phyloP scores from a whole-genome alignment of 2,329 filamentous ascomycete genomes.

The Ceratocystis eucalypticola region DNA sequence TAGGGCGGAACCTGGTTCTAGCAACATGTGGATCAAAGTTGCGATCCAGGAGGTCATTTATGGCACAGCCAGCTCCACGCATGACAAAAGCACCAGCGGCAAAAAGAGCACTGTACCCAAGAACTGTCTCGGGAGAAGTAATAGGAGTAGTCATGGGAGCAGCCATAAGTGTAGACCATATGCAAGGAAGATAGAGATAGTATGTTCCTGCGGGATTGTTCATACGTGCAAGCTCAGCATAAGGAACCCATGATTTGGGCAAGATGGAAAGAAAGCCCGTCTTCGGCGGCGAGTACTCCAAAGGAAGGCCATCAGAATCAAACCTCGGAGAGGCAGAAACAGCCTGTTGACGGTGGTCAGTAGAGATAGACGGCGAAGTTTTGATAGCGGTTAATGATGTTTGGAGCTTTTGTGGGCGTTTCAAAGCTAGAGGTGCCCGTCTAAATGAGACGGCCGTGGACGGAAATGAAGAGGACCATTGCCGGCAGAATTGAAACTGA shows the following conservation, averaged over 20 bases:
- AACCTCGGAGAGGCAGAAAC: neutral
- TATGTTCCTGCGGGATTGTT: constrained; percentile 72
- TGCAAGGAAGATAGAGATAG: constrained; percentile 74
- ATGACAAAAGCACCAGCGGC: constrained; percentile 66
- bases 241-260: constrained; percentile 59
- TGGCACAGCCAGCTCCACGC: constrained; percentile 75
- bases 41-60: constrained; percentile 84
- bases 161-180: constrained; percentile 72
- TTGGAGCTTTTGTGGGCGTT: neutral
- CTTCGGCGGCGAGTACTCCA: constrained; percentile 52
- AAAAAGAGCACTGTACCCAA: constrained; percentile 56
- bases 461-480: neutral
- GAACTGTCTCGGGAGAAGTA: constrained; percentile 44
- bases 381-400: neutral
- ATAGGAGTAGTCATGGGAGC: constrained; percentile 54
- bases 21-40: constrained; percentile 71
- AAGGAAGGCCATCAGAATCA: constrained; percentile 16
- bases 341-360: neutral
- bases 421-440: neutral
- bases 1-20: constrained; percentile 63
- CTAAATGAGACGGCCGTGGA: neutral
- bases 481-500: constrained; percentile 4
- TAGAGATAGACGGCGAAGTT: neutral
- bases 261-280: constrained; percentile 57
- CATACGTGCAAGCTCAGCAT: constrained; percentile 67